Conservation (phyloP, 2,329 filamentous ascomycete genomes). For the Pyrenochaeta sp. region DNA sequence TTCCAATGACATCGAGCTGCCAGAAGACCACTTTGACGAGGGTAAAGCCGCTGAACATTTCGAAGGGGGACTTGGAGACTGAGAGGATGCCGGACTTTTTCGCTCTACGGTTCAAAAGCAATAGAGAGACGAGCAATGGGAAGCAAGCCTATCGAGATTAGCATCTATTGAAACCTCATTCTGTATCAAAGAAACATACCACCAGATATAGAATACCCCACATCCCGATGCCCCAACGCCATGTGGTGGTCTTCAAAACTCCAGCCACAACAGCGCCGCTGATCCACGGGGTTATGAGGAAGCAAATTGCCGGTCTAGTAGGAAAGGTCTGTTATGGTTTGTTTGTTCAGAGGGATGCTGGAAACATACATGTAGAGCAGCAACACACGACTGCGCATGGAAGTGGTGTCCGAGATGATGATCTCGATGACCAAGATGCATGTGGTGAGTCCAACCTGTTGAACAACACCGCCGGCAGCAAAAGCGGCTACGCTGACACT, state of each 20-base stretch:
- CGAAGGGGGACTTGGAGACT: slow-evolving; percentile 53
- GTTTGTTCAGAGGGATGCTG: background rate
- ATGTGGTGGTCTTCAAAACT: slow-evolving; percentile 60
- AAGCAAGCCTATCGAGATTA: slow-evolving; percentile 62
- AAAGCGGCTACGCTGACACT: slow-evolving; percentile 60
- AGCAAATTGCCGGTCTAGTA: slow-evolving; percentile 15
- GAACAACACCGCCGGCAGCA: slow-evolving; percentile 52
- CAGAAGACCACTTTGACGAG: slow-evolving; percentile 59
- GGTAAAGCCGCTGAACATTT: slow-evolving; percentile 49
- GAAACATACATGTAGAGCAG: slow-evolving; percentile 62
- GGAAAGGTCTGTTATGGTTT: slow-evolving; percentile 1
- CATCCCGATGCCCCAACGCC: slow-evolving; percentile 70
- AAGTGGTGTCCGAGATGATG: slow-evolving; percentile 69
- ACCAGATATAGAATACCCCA: slow-evolving; percentile 66
- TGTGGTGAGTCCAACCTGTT: slow-evolving; percentile 66
- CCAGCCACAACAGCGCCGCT: slow-evolving; percentile 63
- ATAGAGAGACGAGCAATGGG: slow-evolving; percentile 62
- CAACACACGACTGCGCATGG: slow-evolving; percentile 66
- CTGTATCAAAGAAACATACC: too few species aligned
- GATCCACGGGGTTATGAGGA: slow-evolving; percentile 65
- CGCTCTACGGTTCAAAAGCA: slow-evolving; percentile 59
- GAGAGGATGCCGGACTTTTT: slow-evolving; percentile 58
- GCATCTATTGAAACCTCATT: too few species aligned
- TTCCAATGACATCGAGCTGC: slow-evolving; percentile 61
- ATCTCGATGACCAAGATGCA: slow-evolving; percentile 69